Evolutionary conservation across 352 stramenopile genomes (phyloP).

Genomic region (Phytophthora ohioensis): DNA sequence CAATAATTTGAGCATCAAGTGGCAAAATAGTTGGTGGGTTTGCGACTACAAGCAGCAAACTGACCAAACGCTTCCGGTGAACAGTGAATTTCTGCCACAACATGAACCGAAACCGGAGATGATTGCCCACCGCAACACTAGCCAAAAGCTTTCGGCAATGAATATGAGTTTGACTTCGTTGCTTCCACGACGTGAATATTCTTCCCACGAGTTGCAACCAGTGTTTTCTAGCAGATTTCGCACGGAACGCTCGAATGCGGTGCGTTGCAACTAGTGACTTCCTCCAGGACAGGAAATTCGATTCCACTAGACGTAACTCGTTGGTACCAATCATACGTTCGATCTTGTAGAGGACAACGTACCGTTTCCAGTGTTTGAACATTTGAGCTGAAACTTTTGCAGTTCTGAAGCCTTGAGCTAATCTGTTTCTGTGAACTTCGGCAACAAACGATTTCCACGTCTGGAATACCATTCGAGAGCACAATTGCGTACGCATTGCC

Average conservation of each 20-base stretch:
- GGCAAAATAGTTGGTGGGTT: neutral
- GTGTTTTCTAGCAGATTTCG: conserved; percentile 14
- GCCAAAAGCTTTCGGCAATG: conserved; percentile 50
- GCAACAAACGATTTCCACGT: conserved; percentile 35
- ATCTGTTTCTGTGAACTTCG: conserved; percentile 22
- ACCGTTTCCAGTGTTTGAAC: conserved; percentile 49
- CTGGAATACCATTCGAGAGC: conserved; percentile 38
- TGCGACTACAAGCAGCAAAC: conserved; percentile 28
- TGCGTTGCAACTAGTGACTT: conserved; percentile 37
- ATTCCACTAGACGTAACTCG: conserved; percentile 13
- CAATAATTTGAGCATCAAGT: neutral
- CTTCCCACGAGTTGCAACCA: conserved; percentile 12
- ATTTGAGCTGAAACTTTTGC: conserved; percentile 9
- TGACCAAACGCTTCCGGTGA: conserved; percentile 41
- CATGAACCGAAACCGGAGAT: conserved; percentile 58
- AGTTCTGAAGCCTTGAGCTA: conserved; percentile 23
- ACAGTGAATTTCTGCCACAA: conserved; percentile 58
- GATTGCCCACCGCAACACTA: conserved; percentile 44
- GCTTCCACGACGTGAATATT: conserved; percentile 48
- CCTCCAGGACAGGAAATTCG: conserved; percentile 56
- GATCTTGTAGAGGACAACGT: conserved; percentile 57
- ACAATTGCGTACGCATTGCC: conserved; percentile 41
- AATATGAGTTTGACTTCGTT: conserved; percentile 36
- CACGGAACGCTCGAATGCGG: conserved; percentile 34
- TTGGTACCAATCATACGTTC: conserved; percentile 57